A percentile compares a stretch with the other conserved stretches of the same genome.
Evolutionary conservation across 495 filamentous ascomycete species (phyloP).

Genomic region (Talaromyces ruber): DNA sequence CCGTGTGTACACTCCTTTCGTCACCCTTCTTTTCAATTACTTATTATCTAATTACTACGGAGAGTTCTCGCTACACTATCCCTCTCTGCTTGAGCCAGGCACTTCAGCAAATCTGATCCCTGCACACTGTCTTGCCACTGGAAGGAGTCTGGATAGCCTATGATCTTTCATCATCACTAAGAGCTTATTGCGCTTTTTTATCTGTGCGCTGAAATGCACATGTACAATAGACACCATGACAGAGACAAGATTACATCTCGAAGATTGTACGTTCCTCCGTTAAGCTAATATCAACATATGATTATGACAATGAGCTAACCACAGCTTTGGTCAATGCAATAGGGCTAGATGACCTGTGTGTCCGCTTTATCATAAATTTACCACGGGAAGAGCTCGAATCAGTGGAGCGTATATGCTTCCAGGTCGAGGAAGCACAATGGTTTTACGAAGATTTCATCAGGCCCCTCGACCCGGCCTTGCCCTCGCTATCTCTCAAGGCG

Average conservation of each 20-base stretch:
- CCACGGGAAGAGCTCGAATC: slow-evolving; percentile 82
- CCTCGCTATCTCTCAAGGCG: slow-evolving; percentile 69
- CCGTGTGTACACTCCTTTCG: not conserved
- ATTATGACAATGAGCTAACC: not conserved
- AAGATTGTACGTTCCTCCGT: slow-evolving; percentile 62
- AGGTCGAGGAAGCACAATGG: slow-evolving; percentile 99
- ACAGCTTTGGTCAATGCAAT: slow-evolving; percentile 7
- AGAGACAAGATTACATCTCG: slow-evolving; percentile 73
- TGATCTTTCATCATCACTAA: not conserved
- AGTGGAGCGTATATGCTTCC: slow-evolving; percentile 91
- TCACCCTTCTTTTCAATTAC: not conserved
- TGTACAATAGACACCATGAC: slow-evolving; percentile 50
- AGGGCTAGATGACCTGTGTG: slow-evolving; percentile 95
- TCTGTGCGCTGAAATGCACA: slow-evolving; percentile 34
- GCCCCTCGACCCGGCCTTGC: slow-evolving; percentile 73
- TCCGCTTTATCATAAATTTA: slow-evolving; percentile 92
- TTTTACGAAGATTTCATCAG: slow-evolving; percentile 99
- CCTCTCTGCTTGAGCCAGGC: not conserved
- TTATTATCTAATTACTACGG: not conserved
- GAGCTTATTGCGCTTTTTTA: not conserved
- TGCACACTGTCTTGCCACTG: not conserved
- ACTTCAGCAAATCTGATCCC: not conserved
- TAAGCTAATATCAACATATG: not conserved
- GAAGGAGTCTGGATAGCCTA: not conserved
- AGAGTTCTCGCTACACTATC: not conserved